Conservation (phyloP, 371 early-diverging fungal genomes). For the Mucor velutinosus region DNA sequence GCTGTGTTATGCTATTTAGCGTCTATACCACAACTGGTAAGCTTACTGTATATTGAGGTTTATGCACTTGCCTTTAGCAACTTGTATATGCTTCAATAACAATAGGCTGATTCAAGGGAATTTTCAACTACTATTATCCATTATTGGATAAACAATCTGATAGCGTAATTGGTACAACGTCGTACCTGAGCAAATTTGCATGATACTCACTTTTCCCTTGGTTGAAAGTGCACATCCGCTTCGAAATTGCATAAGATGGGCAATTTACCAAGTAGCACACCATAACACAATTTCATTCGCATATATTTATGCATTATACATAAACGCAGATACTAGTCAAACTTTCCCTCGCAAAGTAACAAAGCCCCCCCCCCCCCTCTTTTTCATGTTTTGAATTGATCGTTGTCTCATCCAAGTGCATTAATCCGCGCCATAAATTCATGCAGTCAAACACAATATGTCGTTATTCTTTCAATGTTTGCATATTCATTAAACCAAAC, state of each 20-base stretch:
- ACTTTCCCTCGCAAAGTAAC: background rate
- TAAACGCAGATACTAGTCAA: background rate
- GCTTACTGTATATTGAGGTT: no score
- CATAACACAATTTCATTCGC: background rate
- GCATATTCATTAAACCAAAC: background rate
- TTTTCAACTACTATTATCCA: no score
- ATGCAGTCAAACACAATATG: background rate
- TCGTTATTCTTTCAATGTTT: background rate
- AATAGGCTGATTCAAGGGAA: no score
- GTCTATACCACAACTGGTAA: no score
- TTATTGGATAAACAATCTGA: background rate
- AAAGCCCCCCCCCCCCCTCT: background rate
- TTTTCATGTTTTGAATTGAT: background rate
- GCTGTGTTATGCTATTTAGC: background rate
- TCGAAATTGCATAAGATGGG: background rate
- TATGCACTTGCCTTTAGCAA: no score
- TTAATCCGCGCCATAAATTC: background rate
- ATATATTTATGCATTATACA: background rate
- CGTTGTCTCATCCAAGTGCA: background rate
- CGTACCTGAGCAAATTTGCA: background rate
- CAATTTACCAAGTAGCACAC: background rate
- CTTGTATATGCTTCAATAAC: no score
- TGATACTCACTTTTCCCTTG: background rate
- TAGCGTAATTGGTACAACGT: background rate
- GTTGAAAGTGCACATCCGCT: background rate